Evolutionary conservation across 148 eudicot genomes (phyloP), one percentile per base, ranked within the genome.

Genomic region (Cornus controversa): DNA sequence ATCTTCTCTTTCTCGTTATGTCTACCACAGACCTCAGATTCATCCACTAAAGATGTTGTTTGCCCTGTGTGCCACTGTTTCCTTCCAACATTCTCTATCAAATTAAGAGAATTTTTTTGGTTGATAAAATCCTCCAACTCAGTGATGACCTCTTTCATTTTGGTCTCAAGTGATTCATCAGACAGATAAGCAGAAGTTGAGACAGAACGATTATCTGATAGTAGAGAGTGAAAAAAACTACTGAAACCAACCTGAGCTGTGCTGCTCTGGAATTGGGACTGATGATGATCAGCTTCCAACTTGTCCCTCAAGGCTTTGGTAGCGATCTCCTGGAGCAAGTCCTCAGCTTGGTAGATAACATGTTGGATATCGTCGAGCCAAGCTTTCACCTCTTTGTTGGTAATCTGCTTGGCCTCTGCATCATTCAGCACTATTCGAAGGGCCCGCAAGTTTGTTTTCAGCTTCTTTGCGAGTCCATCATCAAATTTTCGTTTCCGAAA

Each of bases 21-120:
- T 63, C 86, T 77, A 3, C 86, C 83, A 45, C 36, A 75, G 14
- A n/a, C n/a, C n/a, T 16, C 10, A 50, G 70, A 53, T 71, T 75
- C 69, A 71, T 70, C 65, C 14, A 79, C 64, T 7, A 79, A 45
- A n/a, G 82, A 75, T 3, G 77, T 63, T 2, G 77, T 71, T 18
- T 67, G 47, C 11, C 26, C 60, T 54, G 69, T 80, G 68, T 36
- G 28, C 45, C 29, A 11, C 11, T 65, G 14, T n/a, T n/a, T n/a
- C n/a, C n/a, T n/a, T n/a, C n/a, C n/a, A n/a, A n/a, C n/a, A n/a
- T n/a, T n/a, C n/a, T n/a, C n/a, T n/a, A n/a, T n/a, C n/a, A n/a
- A n/a, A n/a, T n/a, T n/a, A n/a, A n/a, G n/a, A n/a, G n/a, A 42
- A 23, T 1, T 40, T 1, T 31, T 67, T 6, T 27, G 73, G 26